These are phyloP conservation scores for Prunus kanzakura DNA, from an alignment of 306 rosid species.

Conservation along the genomic window DNA sequence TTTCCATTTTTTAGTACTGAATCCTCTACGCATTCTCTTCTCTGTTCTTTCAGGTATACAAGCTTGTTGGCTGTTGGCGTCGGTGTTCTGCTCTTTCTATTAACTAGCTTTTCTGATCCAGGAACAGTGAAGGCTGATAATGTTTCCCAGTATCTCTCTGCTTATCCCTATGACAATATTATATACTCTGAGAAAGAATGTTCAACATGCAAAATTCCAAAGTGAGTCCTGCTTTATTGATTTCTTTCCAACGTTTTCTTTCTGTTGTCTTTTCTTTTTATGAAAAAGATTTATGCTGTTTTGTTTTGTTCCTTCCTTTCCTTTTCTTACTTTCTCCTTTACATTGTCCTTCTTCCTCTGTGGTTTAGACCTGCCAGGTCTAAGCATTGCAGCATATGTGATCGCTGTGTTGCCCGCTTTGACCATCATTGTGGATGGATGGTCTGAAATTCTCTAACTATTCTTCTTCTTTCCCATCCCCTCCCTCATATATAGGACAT, in stretches of 20 bases:
- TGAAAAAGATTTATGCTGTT: background rate
- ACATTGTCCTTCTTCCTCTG: conserved; percentile 10
- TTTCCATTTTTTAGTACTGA: conserved; percentile 17
- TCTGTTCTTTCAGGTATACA: conserved; percentile 59
- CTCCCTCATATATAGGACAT: conserved; percentile 7
- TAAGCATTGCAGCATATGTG: conserved; percentile 93
- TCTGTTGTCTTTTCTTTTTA: background rate
- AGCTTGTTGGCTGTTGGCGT: conserved; percentile 70
- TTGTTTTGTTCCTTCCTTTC: background rate
- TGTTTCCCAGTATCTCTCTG: conserved; percentile 71
- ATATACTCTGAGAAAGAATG: conserved; percentile 81
- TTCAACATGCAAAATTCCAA: conserved; percentile 85
- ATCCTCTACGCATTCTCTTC: conserved; percentile 22
- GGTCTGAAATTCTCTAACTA: conserved; percentile 42
- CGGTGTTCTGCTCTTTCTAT: conserved; percentile 78
- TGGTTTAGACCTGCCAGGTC: conserved; percentile 92
- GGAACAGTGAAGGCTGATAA: conserved; percentile 68
- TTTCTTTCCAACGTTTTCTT: background rate
- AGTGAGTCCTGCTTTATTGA: conserved; percentile 43
- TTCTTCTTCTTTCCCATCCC: conserved; percentile 3
- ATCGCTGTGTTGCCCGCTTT: conserved; percentile 87
- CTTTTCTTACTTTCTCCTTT: conserved; percentile 5
- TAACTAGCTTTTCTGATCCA: conserved; percentile 94
- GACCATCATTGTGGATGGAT: conserved; percentile 99
- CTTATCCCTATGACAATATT: conserved; percentile 81